Evolutionary conservation across 139 green algal species (phyloP).

Genomic region (Chlamydomonas incerta): DNA sequence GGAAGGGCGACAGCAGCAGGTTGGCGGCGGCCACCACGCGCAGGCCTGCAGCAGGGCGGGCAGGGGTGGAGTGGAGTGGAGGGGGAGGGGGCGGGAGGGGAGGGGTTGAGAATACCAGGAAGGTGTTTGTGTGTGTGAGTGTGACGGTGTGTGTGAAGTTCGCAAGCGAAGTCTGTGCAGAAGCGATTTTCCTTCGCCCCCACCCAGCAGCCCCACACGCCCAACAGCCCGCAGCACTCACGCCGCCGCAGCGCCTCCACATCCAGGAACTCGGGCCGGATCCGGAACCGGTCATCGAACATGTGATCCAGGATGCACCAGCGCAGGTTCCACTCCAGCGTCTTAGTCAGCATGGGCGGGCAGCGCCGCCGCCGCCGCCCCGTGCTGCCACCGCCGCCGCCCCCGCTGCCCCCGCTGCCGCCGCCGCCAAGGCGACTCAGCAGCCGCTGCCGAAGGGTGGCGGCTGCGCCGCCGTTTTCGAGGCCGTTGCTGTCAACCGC

Average conservation of each 20-base stretch:
- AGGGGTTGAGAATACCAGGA: not conserved
- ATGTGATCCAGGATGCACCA: conserved; percentile 89
- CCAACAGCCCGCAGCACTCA: conserved; percentile 6
- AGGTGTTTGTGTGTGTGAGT: no score
- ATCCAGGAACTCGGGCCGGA: conserved; percentile 51
- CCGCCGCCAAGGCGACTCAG: conserved; percentile 1
- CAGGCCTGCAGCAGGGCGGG: conserved; percentile 34
- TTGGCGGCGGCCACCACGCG: conserved; percentile 74
- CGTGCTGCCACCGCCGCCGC: conserved; percentile 34
- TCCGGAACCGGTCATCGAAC: conserved; percentile 88
- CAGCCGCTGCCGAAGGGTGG: not conserved
- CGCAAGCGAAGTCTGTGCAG: no score
- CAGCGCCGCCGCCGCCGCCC: not conserved
- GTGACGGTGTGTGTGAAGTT: no score
- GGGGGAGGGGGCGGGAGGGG: not conserved
- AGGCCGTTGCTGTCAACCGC: not conserved
- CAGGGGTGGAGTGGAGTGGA: not conserved
- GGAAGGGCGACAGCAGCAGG: conserved; percentile 86
- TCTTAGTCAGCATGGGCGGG: conserved; percentile 88
- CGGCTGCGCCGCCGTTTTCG: not conserved
- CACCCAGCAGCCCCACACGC: no score
- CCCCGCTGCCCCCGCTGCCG: not conserved
- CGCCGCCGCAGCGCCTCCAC: conserved; percentile 36
- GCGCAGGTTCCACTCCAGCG: conserved; percentile 95
- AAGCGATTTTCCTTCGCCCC: no score